A percentile compares a stretch with the other conserved stretches of the same genome.
phyloP scores from a whole-genome alignment of 306 rosid genomes.

The Fagus sylvatica region DNA sequence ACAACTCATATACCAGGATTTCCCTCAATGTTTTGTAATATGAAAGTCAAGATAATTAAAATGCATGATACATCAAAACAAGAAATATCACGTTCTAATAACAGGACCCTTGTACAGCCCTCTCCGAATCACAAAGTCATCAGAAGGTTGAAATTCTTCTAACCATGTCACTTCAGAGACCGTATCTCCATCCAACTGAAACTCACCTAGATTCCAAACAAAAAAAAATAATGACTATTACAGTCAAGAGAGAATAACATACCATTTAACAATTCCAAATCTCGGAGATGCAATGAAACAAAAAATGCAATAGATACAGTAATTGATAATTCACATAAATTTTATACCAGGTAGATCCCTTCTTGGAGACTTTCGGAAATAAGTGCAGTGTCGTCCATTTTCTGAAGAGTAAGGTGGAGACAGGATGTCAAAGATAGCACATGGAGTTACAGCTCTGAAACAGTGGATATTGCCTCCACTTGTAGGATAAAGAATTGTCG shows the following conservation, averaged over 20 bases:
- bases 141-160: conserved; percentile 87
- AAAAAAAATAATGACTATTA: background rate
- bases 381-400: conserved; percentile 78
- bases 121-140: conserved; percentile 82
- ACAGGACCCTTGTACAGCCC: conserved; percentile 92
- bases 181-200: conserved; percentile 53
- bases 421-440: conserved; percentile 85
- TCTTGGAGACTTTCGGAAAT: conserved; percentile 65
- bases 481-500: conserved; percentile 81
- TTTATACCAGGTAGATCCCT: conserved; percentile 72
- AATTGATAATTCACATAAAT: background rate
- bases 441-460: conserved; percentile 84
- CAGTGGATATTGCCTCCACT: conserved; percentile 91
- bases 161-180: conserved; percentile 66
- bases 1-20: conserved; percentile 40
- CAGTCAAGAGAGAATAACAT: conserved; percentile 2
- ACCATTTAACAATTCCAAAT: conserved; percentile 8
- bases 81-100: conserved; percentile 66
- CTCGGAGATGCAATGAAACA: background rate
- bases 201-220: conserved; percentile 43
- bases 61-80: conserved; percentile 34
- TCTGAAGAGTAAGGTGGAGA: conserved; percentile 90
- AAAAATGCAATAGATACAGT: background rate
- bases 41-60: conserved; percentile 32
- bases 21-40: conserved; percentile 48